phyloP scores from a whole-genome alignment of 1,284 basidiomycete genomes.

The Sporisorium exsertum region DNA sequence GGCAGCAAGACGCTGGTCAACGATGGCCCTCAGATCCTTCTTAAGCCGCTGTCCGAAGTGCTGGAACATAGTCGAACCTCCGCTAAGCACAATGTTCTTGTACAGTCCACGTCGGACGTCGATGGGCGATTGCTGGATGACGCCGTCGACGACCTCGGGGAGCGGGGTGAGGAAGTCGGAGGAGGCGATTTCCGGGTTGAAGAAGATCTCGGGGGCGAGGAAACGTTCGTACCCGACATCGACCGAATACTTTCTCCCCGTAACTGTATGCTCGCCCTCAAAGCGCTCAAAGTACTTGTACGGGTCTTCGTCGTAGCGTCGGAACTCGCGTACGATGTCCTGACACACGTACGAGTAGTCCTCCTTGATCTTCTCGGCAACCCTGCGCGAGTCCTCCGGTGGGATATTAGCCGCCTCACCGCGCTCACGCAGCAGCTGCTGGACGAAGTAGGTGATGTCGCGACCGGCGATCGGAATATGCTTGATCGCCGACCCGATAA shows the following conservation, averaged over 20 bases:
- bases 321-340: conserved; percentile 98
- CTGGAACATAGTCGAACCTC: conserved; percentile 98
- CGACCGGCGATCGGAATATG: conserved; percentile 98
- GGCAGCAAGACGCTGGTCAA: conserved; percentile 87
- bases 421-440: conserved; percentile 94
- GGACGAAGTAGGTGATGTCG: conserved; percentile 96
- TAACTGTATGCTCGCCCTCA: conserved; percentile 92
- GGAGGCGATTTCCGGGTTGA: conserved; percentile 98
- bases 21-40: conserved; percentile 92
- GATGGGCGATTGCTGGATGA: conserved; percentile 95
- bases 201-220: conserved; percentile 98
- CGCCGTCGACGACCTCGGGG: conserved; percentile 94
- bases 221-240: conserved; percentile 99
- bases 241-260: conserved; percentile 87
- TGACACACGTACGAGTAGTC: conserved; percentile 97
- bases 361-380: conserved; percentile 96
- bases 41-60: conserved; percentile 96
- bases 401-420: conserved; percentile 90
- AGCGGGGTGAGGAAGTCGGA: conserved; percentile 98
- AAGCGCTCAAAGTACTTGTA: conserved; percentile 95
- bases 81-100: conserved; percentile 95
- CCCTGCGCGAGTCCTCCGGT: conserved; percentile 92
- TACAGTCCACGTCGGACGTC: conserved; percentile 93
- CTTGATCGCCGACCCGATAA: conserved; percentile 98
- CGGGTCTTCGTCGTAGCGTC: conserved; percentile 96